Base-by-base conservation (phyloP, 306 rosid genomes). In the Fragaria vesca region DNA sequence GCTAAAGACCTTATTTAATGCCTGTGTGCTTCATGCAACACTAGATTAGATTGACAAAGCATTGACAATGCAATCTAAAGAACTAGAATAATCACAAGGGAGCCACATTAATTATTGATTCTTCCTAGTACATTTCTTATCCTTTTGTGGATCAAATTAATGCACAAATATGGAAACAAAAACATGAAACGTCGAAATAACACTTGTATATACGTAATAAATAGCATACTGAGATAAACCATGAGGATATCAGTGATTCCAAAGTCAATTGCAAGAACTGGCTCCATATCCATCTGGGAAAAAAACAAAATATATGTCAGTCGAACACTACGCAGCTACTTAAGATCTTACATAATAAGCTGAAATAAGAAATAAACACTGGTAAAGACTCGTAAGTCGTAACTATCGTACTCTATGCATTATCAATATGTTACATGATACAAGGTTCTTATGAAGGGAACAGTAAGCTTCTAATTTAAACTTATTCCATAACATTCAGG, bases 251-350 rank as follows among this genome's bases (percentile, higher is more conserved):
- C 97, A 83, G 85, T 92, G 80, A 91, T 92, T 80, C 91, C 83
- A 84, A 91, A 95, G 86, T 90, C 97, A 85, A 92, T 86, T 24
- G 91, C 96, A 36, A 95, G 97, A 81, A 91, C 97, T 43, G 89
- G 90, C 83, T 91, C 97, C 71, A 74, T 75, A 79, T 91, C 95
- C 86, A 86, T 88, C 98, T 92, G 91, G 88, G 82, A 45, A 69
- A 32, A 32, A 24, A 83, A 51, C 13, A 87, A 78, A 58, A 12
- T 13, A 78, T 15, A 76, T 7, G 30, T 79, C 79, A 79, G 62
- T 70, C 71, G 46, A 79, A 60, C 38, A 52, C 73, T 46, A 67
- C 24, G 24, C 28, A 42, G n/a, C 18, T 4, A 18, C 47, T 76
- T 47, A 47, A 40, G 63, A 58, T 51, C 34, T 45, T 50, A 60